Percentiles rank a stretch among this genome's conserved stretches.
Evolutionary conservation across 2,329 filamentous ascomycete species (phyloP).

Genomic region (Didymosphaeria variabile): DNA sequence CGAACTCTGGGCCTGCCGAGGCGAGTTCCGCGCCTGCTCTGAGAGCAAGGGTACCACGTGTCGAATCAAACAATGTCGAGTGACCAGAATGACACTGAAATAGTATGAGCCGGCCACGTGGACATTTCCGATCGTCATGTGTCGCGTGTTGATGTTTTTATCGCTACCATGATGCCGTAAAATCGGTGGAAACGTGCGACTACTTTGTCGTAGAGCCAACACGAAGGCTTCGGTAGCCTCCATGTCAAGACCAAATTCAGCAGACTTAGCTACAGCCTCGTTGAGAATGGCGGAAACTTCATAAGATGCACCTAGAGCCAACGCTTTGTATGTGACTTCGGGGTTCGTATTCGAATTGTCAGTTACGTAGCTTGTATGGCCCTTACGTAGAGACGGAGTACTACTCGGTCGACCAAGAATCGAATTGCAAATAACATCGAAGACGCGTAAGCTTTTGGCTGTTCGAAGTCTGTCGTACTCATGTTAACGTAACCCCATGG

Average conservation of each 20-base stretch:
- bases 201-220: constrained; percentile 54
- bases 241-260: constrained; percentile 16
- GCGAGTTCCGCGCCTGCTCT: constrained; percentile 32
- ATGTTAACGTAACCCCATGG: neutral
- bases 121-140: constrained; percentile 58
- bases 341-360: constrained; percentile 6
- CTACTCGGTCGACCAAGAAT: constrained; percentile 58
- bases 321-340: constrained; percentile 19
- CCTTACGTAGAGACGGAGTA: constrained; percentile 27
- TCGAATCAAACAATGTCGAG: constrained; percentile 64
- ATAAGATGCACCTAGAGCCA: constrained; percentile 31
- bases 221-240: constrained; percentile 26
- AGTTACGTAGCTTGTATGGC: constrained; percentile 19
- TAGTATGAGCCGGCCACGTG: constrained; percentile 68
- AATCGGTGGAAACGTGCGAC: constrained; percentile 53
- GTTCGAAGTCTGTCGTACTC: constrained; percentile 48
- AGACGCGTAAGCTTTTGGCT: constrained; percentile 59
- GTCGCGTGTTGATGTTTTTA: constrained; percentile 28
- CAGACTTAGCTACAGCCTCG: constrained; percentile 23
- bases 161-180: constrained; percentile 30
- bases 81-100: constrained; percentile 66
- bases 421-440: constrained; percentile 60
- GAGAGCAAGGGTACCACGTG: constrained; percentile 50
- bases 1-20: constrained; percentile 19
- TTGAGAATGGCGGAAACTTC: constrained; percentile 33